phyloP scores from a whole-genome alignment of 2,329 filamentous ascomycete species.

The Fusarium begoniae region DNA sequence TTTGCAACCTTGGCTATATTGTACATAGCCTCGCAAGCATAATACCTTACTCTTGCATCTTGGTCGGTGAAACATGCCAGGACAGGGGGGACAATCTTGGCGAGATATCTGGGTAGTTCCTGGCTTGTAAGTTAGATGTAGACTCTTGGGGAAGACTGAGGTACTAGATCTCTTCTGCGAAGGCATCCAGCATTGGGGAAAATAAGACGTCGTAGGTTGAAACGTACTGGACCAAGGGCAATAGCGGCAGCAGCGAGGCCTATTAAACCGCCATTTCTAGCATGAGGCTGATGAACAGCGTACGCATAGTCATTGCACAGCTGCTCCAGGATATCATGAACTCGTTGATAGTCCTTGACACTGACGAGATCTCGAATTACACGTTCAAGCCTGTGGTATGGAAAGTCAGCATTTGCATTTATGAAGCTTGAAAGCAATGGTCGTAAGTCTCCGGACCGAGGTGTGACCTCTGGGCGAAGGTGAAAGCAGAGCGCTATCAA shows the following conservation, averaged over 20 bases:
- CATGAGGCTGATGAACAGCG: slow-evolving; percentile 95
- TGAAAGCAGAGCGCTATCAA: not conserved
- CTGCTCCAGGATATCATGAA: slow-evolving; percentile 91
- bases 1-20: slow-evolving; percentile 99
- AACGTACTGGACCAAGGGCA: slow-evolving; percentile 85
- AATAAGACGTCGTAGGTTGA: not conserved
- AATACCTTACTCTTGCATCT: slow-evolving; percentile 96
- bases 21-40: slow-evolving; percentile 99
- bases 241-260: slow-evolving; percentile 95
- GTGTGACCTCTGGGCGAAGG: not conserved
- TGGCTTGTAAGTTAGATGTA: slow-evolving; percentile 50
- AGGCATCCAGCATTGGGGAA: not conserved
- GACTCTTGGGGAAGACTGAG: not conserved
- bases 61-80: slow-evolving; percentile 98
- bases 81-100: slow-evolving; percentile 94
- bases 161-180: not conserved
- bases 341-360: slow-evolving; percentile 79
- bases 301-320: slow-evolving; percentile 98
- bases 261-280: slow-evolving; percentile 94
- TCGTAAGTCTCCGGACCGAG: slow-evolving; percentile 2
- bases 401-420: slow-evolving; percentile 9
- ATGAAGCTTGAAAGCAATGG: not conserved
- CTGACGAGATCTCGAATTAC: slow-evolving; percentile 86
- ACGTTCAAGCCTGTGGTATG: slow-evolving; percentile 76
- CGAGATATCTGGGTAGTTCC: slow-evolving; percentile 91